phyloP scores from a whole-genome alignment of 129 eudicot genomes.

The Mikania micrantha region DNA sequence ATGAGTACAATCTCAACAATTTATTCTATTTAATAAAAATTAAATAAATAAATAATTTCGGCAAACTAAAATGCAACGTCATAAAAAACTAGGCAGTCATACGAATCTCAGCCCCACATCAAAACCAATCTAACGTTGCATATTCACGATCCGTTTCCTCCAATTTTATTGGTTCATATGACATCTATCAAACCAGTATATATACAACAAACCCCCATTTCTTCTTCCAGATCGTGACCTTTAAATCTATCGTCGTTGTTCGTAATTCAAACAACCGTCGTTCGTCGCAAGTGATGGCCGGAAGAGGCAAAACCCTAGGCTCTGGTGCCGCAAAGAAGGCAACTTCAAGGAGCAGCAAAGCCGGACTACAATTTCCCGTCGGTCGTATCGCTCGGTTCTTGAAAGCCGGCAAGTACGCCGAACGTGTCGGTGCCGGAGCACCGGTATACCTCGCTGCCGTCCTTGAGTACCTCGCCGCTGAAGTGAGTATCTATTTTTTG shows the following conservation, averaged over 20 bases:
- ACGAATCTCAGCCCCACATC: conserved; percentile 10
- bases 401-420: conserved; percentile 36
- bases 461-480: conserved; percentile 36
- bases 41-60: neutral
- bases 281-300: conserved; percentile 15
- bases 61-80: neutral
- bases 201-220: neutral
- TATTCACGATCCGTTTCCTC: conserved; percentile 28
- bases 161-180: conserved; percentile 24
- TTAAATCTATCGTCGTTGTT: neutral
- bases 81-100: neutral
- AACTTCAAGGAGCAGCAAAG: conserved; percentile 33
- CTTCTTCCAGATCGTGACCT: neutral
- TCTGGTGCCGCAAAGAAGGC: conserved; percentile 34
- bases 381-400: conserved; percentile 39
- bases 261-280: neutral
- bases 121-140: conserved; percentile 20
- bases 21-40: too few relatives aligned
- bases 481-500: too few relatives aligned
- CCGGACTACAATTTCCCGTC: conserved; percentile 37
- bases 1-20: too few relatives aligned
- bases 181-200: conserved; percentile 18
- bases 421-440: conserved; percentile 38
- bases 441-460: conserved; percentile 38
- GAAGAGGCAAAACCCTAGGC: conserved; percentile 33